Evolutionary conservation across 371 early-diverging fungal species (phyloP), one percentile per base, ranked within the genome.

Genomic region (Cokeromyces recurvatus): DNA sequence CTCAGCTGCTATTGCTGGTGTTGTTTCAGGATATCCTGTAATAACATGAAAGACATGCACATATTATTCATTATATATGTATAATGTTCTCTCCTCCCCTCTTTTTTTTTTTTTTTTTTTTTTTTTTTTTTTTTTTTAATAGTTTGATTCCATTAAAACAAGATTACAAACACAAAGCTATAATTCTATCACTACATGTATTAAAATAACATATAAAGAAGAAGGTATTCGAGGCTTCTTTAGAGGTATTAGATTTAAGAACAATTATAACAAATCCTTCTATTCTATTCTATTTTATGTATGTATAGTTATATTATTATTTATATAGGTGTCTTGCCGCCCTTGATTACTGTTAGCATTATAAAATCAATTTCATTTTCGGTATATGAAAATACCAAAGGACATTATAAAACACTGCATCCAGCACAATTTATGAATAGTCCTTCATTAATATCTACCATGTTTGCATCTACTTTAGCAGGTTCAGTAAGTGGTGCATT

Each of bases 121-220:
- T 27, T 32, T 15, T 14, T 16, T 5, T 20, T 11, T 12, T 3
- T 32, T 29, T 32, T 2, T 23, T 6, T 36, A 27, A 10, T 46
- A 70, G 67, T 88, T 90, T 64, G 90, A 90, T 59, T 86, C 87
- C 9, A 68, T 90, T 21, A 90, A 90, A 57, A 88, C 89, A 10
- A 66, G 90, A 43, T 84, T 89, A 83, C 91, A 90, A 63, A 86
- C 90, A 3, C 78, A 83, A 45, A 71, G 78, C 24, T 90, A 87
- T 55, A 70, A 71, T 34, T 85, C 85, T 12, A 78, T 90, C 34
- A 57, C 56, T 48, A 74, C 70, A 12, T 90, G 91, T 51, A 79
- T 86, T 16, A 71, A 68, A 32, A 61, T 74, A 38, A 87, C 89
- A 0, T 82, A 85, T 44, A 60, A 62, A 17, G 81, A 84, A 24